A percentile compares a stretch with the other conserved stretches of the same genome.
phyloP scores from a whole-genome alignment of 192 early-diverging fungal genomes.

The Coemansia sp. region DNA sequence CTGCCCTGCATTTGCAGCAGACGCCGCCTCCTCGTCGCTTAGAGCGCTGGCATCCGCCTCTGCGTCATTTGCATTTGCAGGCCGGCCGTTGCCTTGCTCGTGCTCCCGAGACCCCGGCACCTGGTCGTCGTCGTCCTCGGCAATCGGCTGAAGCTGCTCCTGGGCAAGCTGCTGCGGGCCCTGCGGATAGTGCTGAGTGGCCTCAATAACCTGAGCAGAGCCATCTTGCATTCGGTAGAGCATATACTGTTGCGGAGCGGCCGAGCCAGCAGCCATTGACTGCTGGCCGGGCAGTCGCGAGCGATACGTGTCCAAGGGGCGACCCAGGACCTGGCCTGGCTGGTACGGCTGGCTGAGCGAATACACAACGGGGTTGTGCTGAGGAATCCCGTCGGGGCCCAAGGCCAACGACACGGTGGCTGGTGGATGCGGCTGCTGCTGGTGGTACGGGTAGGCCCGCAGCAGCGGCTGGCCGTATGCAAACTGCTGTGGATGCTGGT shows the following conservation, averaged over 20 bases:
- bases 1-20: not conserved
- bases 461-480: slow-evolving; percentile 27
- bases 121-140: slow-evolving; percentile 36
- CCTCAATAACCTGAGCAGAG: slow-evolving; percentile 19
- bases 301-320: slow-evolving; percentile 35
- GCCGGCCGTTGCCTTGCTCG: not conserved
- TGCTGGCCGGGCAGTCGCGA: slow-evolving; percentile 16
- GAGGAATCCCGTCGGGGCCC: slow-evolving; percentile 17
- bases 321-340: slow-evolving; percentile 44
- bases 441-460: slow-evolving; percentile 33
- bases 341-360: slow-evolving; percentile 46
- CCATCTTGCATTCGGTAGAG: slow-evolving; percentile 48
- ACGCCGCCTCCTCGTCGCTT: not conserved
- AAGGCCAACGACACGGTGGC: slow-evolving; percentile 10
- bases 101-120: not conserved
- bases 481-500: slow-evolving; percentile 16
- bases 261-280: not conserved
- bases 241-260: slow-evolving; percentile 32
- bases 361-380: slow-evolving; percentile 23
- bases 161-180: slow-evolving; percentile 7
- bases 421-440: slow-evolving; percentile 2
- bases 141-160: slow-evolving; percentile 35
- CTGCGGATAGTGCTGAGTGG: slow-evolving; percentile 14
- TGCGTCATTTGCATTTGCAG: not conserved
- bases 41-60: not conserved